These are phyloP conservation scores for Serendipita sp. DNA, from an alignment of 768 basidiomycete species.

Conservation along the genomic window DNA sequence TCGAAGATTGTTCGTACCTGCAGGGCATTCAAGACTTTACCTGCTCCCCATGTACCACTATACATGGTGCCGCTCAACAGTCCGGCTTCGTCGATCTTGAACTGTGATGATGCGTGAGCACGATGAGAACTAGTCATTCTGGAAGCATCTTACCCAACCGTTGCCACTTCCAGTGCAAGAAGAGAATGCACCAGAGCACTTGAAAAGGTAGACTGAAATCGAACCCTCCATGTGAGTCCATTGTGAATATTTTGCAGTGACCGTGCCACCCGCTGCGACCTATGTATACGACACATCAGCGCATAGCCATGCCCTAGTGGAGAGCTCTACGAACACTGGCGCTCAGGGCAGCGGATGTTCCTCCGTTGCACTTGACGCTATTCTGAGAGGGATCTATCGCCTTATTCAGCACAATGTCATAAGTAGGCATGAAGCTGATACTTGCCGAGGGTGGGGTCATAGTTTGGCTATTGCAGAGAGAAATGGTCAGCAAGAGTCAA, in stretches of 20 bases:
- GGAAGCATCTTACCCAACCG: slow-evolving; percentile 5
- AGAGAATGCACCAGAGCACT: slow-evolving; percentile 2
- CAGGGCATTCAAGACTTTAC: slow-evolving; percentile 7
- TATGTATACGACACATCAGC: too few species aligned
- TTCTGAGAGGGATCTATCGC: not conserved
- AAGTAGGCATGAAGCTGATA: not conserved
- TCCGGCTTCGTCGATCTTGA: slow-evolving; percentile 10
- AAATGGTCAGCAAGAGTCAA: not conserved
- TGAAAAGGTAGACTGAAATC: slow-evolving; percentile 7
- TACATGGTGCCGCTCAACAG: slow-evolving; percentile 11
- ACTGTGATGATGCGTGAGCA: not conserved
- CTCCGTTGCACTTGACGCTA: slow-evolving; percentile 10
- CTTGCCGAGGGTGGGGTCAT: not conserved
- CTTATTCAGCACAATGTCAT: not conserved
- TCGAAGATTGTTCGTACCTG: too few species aligned
- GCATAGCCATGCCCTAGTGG: too few species aligned
- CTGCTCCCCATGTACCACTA: slow-evolving; percentile 11
- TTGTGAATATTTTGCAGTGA: slow-evolving; percentile 10
- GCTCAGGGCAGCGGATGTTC: slow-evolving; percentile 1
- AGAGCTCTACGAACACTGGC: slow-evolving; percentile 1
- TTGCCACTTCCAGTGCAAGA: not conserved
- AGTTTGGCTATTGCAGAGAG: not conserved
- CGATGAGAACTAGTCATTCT: not conserved
- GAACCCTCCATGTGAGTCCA: slow-evolving; percentile 12
- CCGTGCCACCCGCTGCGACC: slow-evolving; percentile 7